These are phyloP conservation scores for Aphelidium insulamus DNA, from an alignment of 371 early-diverging fungal species.

Conservation along the genomic window DNA sequence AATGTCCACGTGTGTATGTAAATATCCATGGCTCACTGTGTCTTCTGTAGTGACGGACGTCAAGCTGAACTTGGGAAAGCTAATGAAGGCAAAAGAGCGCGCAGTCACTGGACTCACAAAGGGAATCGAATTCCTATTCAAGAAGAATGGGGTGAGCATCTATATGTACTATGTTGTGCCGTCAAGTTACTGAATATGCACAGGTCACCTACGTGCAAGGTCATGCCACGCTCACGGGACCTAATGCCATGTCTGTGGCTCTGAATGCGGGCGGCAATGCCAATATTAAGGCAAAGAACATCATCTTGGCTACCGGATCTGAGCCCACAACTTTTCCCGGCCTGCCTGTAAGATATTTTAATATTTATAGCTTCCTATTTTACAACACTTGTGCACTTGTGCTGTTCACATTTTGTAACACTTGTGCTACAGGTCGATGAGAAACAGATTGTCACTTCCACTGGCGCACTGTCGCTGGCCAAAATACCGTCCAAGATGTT, in stretches of 20 bases:
- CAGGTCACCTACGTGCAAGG: constrained; percentile 79
- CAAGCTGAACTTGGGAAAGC: constrained; percentile 53
- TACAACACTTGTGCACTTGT: too few relatives aligned
- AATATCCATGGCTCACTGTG: background rate
- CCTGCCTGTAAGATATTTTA: constrained; percentile 28
- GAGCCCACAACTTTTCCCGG: constrained; percentile 85
- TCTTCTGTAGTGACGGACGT: constrained; percentile 38
- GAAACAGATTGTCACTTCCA: constrained; percentile 84
- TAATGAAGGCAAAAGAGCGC: constrained; percentile 81
- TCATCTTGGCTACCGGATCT: constrained; percentile 92
- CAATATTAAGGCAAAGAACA: constrained; percentile 68
- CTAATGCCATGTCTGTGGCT: constrained; percentile 57
- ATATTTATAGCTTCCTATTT: constrained; percentile 1
- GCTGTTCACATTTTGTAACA: background rate
- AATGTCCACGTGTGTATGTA: background rate
- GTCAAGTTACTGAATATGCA: background rate
- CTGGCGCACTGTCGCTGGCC: constrained; percentile 80
- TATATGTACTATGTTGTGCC: background rate
- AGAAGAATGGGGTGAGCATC: constrained; percentile 65
- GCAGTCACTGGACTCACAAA: constrained; percentile 69
- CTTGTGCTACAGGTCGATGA: constrained; percentile 43
- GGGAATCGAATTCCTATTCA: constrained; percentile 85
- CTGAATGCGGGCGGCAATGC: constrained; percentile 47
- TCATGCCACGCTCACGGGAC: constrained; percentile 50
- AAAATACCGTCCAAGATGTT: constrained; percentile 92